A percentile compares a stretch with the other conserved stretches of the same genome.
These are phyloP conservation scores for Bretschneidera sinensis DNA, from an alignment of 345 rosid genomes.

Conservation along the genomic window DNA sequence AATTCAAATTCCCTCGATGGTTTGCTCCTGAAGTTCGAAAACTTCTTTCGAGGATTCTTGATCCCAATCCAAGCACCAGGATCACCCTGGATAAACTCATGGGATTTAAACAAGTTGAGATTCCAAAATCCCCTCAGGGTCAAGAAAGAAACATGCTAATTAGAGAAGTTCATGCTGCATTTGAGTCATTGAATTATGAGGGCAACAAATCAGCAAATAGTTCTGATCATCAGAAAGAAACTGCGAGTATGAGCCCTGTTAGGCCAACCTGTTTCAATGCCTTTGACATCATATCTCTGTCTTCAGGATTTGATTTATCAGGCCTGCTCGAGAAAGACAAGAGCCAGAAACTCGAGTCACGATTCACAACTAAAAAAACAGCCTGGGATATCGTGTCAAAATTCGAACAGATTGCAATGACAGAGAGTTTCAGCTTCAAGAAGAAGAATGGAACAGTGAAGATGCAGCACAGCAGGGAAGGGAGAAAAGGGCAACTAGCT, in stretches of 20 bases:
- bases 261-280: slow-evolving; percentile 59
- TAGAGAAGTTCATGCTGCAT: slow-evolving; percentile 45
- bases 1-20: slow-evolving; percentile 75
- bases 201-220: not conserved
- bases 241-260: slow-evolving; percentile 8
- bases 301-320: slow-evolving; percentile 72
- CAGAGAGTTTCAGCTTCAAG: slow-evolving; percentile 42
- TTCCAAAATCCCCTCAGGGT: slow-evolving; percentile 32
- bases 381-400: slow-evolving; percentile 63
- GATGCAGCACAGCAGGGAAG: slow-evolving; percentile 55
- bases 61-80: slow-evolving; percentile 59
- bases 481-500: slow-evolving; percentile 76
- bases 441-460: slow-evolving; percentile 57
- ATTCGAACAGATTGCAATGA: slow-evolving; percentile 60
- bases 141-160: slow-evolving; percentile 20
- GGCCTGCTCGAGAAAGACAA: slow-evolving; percentile 57
- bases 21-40: slow-evolving; percentile 60
- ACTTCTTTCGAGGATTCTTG: slow-evolving; percentile 66
- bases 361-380: slow-evolving; percentile 55
- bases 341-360: slow-evolving; percentile 27
- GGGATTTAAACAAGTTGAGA: slow-evolving; percentile 50
- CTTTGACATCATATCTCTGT: slow-evolving; percentile 73
- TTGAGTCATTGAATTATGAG: slow-evolving; percentile 17
- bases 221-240: not conserved
- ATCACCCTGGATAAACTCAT: slow-evolving; percentile 47